A percentile compares a stretch with the other conserved stretches of the same genome.
These are phyloP conservation scores for Nicotiana sylvestris DNA, from an alignment of 257 asterid species.

Conservation along the genomic window DNA sequence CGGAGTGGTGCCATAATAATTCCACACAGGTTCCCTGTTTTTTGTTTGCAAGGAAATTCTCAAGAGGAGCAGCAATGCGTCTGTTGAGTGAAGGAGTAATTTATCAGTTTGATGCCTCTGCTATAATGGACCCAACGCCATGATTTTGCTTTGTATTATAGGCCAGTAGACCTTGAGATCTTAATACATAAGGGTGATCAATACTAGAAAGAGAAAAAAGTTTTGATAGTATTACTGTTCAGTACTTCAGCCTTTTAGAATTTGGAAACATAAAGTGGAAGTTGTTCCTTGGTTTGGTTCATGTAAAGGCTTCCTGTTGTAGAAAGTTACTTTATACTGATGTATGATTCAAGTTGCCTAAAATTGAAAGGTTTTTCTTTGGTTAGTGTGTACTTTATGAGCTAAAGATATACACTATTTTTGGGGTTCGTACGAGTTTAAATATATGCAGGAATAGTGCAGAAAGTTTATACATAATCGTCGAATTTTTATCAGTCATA, in stretches of 20 bases:
- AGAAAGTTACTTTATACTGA: neutral
- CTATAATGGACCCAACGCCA: conserved; percentile 34
- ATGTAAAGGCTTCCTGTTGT: neutral
- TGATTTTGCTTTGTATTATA: conserved; percentile 13
- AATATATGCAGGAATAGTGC: neutral
- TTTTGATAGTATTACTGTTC: neutral
- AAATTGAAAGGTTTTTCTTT: neutral
- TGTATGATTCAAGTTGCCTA: neutral
- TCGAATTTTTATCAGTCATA: neutral
- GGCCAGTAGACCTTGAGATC: neutral
- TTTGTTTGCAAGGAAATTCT: conserved; percentile 77
- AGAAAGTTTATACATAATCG: neutral
- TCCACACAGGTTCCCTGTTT: conserved; percentile 63
- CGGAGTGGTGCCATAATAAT: conserved; percentile 88
- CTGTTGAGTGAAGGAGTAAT: conserved; percentile 53
- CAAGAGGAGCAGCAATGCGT: conserved; percentile 89
- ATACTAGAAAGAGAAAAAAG: neutral
- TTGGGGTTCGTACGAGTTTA: neutral
- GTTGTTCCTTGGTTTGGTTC: neutral
- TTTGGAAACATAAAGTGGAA: neutral
- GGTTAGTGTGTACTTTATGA: neutral
- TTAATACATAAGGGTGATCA: neutral
- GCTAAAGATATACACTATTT: neutral
- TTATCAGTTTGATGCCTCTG: conserved; percentile 44
- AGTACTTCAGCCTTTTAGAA: neutral